phyloP scores from a whole-genome alignment of 345 rosid genomes.

The Salix caprea region DNA sequence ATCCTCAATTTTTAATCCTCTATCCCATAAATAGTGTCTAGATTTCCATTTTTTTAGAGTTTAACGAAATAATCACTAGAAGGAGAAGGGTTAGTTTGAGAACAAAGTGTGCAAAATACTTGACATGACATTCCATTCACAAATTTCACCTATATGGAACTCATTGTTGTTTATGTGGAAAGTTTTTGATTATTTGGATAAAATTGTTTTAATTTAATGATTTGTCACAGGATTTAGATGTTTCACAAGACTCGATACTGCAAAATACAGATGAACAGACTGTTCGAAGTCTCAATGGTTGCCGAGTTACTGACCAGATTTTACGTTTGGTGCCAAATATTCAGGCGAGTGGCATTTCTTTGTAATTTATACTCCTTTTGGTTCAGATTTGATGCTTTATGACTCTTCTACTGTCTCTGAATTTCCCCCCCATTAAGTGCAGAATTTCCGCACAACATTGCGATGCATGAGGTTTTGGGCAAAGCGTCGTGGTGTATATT shows the following conservation, averaged over 20 bases:
- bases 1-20: too few relatives aligned
- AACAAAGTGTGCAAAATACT: not conserved
- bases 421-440: conserved; percentile 23
- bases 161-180: not conserved
- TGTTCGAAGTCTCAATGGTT: conserved; percentile 96
- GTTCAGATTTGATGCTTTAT: not conserved
- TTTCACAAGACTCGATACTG: conserved; percentile 84
- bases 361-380: not conserved
- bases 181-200: not conserved
- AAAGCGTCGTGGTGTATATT: conserved; percentile 94
- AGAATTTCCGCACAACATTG: conserved; percentile 89
- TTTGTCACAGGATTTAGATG: conserved; percentile 74
- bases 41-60: too few relatives aligned
- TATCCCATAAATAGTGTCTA: too few relatives aligned
- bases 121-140: not conserved
- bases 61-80: too few relatives aligned
- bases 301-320: conserved; percentile 98
- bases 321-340: conserved; percentile 93
- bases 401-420: conserved; percentile 10
- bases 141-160: too few relatives aligned
- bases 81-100: too few relatives aligned
- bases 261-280: conserved; percentile 93
- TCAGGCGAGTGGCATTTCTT: conserved; percentile 49
- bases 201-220: not conserved
- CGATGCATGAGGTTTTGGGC: conserved; percentile 97